phyloP scores from a whole-genome alignment of 306 rosid genomes.

The Coriaria nepalensis region DNA sequence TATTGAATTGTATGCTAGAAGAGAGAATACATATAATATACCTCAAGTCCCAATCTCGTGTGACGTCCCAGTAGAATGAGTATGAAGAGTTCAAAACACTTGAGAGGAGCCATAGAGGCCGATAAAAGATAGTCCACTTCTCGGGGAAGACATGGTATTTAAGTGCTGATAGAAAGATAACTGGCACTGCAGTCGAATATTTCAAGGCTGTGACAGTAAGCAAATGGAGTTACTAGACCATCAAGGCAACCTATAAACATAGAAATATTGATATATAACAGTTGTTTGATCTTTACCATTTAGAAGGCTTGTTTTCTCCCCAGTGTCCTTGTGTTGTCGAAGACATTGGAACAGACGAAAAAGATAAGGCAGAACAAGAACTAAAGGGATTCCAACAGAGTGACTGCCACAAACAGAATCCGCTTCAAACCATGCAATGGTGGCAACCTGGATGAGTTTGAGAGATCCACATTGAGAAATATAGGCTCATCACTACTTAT shows the following conservation, averaged over 20 bases:
- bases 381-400: conserved; percentile 77
- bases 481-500: conserved; percentile 5
- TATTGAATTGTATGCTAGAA: conserved; percentile 1
- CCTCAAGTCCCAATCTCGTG: conserved; percentile 98
- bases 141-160: conserved; percentile 82
- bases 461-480: conserved; percentile 16
- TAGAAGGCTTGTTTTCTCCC: conserved; percentile 67
- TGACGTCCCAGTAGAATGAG: conserved; percentile 98
- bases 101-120: conserved; percentile 96
- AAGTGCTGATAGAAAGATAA: conserved; percentile 86
- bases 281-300: conserved; percentile 49
- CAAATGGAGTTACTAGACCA: conserved; percentile 20
- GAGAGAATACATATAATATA: conserved; percentile 18
- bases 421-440: conserved; percentile 99
- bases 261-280: not conserved
- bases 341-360: conserved; percentile 94
- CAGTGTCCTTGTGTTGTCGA: conserved; percentile 86
- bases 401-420: conserved; percentile 99
- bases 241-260: conserved; percentile 6
- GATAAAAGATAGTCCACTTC: conserved; percentile 73
- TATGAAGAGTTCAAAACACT: conserved; percentile 76
- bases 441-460: conserved; percentile 68
- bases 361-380: conserved; percentile 92
- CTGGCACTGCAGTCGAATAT: conserved; percentile 92
- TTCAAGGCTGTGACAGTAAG: conserved; percentile 74